These are phyloP conservation scores for Hansenula lynferdii DNA, from an alignment of 1,139 yeast genomes.

Conservation along the genomic window DNA sequence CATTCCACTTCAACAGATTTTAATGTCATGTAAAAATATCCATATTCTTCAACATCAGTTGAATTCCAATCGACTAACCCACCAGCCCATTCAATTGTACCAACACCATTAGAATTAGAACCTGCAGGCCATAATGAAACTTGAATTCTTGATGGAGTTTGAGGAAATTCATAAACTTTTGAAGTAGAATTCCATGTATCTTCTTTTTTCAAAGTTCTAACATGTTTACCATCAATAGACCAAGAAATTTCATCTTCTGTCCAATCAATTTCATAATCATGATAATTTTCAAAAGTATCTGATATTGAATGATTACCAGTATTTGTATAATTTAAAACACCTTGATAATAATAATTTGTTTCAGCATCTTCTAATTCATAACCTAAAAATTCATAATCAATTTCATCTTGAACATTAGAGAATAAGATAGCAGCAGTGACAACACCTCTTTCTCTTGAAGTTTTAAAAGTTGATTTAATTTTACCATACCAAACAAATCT, in stretches of 20 bases:
- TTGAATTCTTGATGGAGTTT: slow-evolving; percentile 86
- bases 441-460: slow-evolving; percentile 77
- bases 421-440: slow-evolving; percentile 80
- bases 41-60: slow-evolving; percentile 62
- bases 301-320: slow-evolving; percentile 41
- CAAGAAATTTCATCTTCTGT: slow-evolving; percentile 64
- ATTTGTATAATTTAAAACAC: slow-evolving; percentile 64
- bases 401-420: slow-evolving; percentile 86
- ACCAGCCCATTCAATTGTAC: slow-evolving; percentile 94
- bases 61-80: slow-evolving; percentile 84
- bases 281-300: slow-evolving; percentile 63
- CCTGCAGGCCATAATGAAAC: slow-evolving; percentile 96
- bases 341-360: slow-evolving; percentile 77
- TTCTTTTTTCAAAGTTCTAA: slow-evolving; percentile 60
- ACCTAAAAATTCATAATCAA: slow-evolving; percentile 86
- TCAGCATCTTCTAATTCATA: slow-evolving; percentile 60
- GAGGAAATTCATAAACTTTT: slow-evolving; percentile 63
- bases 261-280: slow-evolving; percentile 84
- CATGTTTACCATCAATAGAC: slow-evolving; percentile 68
- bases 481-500: slow-evolving; percentile 87
- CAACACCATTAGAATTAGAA: slow-evolving; percentile 51
- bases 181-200: slow-evolving; percentile 69
- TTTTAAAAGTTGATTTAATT: slow-evolving; percentile 60
- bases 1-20: slow-evolving; percentile 58
- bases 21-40: slow-evolving; percentile 70